A percentile compares a stretch with the other conserved stretches of the same genome.
phyloP scores from a whole-genome alignment of 805 yeast genomes.

The Sugiyamaella smithiae region DNA sequence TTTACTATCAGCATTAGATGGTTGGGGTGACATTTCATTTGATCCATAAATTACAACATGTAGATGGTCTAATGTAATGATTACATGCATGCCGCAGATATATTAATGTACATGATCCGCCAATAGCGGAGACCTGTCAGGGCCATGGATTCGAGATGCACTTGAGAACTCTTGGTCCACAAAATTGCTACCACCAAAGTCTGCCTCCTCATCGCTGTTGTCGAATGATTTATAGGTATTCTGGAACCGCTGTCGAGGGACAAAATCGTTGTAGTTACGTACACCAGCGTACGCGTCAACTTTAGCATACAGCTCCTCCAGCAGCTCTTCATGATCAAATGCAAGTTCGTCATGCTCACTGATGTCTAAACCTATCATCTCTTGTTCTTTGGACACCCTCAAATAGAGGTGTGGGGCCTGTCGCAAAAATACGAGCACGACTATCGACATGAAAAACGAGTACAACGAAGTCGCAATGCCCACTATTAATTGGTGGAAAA shows the following conservation, averaged over 20 bases:
- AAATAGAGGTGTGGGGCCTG: slow-evolving; percentile 75
- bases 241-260: background rate
- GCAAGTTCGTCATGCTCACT: slow-evolving; percentile 91
- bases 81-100: background rate
- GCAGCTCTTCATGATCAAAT: slow-evolving; percentile 35
- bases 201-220: background rate
- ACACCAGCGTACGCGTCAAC: background rate
- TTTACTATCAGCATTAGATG: background rate
- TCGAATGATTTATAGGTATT: background rate
- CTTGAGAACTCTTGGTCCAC: background rate
- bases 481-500: slow-evolving; percentile 87
- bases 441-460: slow-evolving; percentile 70
- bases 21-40: no score
- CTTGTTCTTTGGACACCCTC: slow-evolving; percentile 83
- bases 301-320: background rate
- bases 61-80: no score
- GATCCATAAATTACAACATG: no score
- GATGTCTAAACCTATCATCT: slow-evolving; percentile 81
- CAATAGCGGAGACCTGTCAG: background rate
- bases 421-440: slow-evolving; percentile 65
- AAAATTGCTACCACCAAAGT: background rate
- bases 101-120: slow-evolving; percentile 3
- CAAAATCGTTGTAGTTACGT: background rate
- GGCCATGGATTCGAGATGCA: background rate
- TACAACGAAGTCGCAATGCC: slow-evolving; percentile 66